phyloP scores from a whole-genome alignment of 2,329 filamentous ascomycete genomes.

The Calonectria henricotiae region DNA sequence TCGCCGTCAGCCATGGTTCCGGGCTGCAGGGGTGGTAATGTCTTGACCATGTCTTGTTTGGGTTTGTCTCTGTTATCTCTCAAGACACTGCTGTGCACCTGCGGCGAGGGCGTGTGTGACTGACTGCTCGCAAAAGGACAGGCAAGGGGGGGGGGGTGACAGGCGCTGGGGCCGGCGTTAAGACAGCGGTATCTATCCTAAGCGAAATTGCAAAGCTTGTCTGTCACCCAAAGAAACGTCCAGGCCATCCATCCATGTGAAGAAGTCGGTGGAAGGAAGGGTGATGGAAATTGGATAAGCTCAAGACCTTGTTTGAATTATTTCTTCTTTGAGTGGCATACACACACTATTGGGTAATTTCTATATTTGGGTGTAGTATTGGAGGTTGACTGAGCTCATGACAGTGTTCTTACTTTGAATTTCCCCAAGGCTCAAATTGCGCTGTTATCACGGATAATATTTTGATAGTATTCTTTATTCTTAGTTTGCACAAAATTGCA shows the following conservation, averaged over 20 bases:
- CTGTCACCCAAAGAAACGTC: conserved; percentile 26
- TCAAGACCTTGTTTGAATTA: not conserved
- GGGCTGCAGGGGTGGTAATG: conserved; percentile 15
- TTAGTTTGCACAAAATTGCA: too few species aligned
- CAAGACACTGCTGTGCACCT: conserved; percentile 17
- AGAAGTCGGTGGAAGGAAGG: not conserved
- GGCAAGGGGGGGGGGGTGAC: conserved; percentile 28
- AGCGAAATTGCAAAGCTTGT: conserved; percentile 38
- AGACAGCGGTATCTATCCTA: conserved; percentile 28
- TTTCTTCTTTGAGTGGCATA: conserved; percentile 6
- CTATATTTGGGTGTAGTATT: not conserved
- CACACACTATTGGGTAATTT: not conserved
- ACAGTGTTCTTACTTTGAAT: not conserved
- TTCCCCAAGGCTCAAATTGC: not conserved
- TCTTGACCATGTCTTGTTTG: conserved; percentile 27
- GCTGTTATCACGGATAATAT: not conserved
- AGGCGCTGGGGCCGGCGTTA: conserved; percentile 37
- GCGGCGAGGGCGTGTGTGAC: conserved; percentile 9
- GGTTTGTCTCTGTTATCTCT: conserved; percentile 28
- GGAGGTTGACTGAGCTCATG: not conserved
- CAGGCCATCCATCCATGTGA: not conserved
- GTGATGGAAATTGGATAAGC: conserved; percentile 21
- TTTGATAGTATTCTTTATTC: too few species aligned
- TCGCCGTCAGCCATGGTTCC: not conserved
- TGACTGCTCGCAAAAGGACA: conserved; percentile 1